A percentile compares a stretch with the other conserved stretches of the same genome.
Conservation (phyloP, 495 filamentous ascomycete genomes). For the Hypomontagnella monticulosa region DNA sequence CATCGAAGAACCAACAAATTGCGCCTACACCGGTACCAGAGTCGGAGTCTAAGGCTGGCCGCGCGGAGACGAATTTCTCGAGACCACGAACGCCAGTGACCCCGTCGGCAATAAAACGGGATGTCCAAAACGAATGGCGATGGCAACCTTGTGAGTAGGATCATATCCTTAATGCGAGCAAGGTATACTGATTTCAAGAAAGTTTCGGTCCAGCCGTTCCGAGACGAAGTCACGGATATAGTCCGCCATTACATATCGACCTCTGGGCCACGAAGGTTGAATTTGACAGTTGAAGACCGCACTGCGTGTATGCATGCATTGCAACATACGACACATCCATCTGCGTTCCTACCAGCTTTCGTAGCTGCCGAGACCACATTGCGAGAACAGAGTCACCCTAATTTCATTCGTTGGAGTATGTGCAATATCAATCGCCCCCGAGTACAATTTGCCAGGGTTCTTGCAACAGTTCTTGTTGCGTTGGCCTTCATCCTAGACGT, state of each 20-base stretch:
- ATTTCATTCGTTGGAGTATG: conserved; percentile 73
- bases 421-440: conserved; percentile 70
- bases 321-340: conserved; percentile 75
- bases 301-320: conserved; percentile 67
- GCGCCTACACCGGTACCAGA: conserved; percentile 4
- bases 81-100: conserved; percentile 30
- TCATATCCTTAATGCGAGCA: background rate
- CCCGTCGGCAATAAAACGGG: conserved; percentile 2
- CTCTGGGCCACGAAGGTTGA: conserved; percentile 66
- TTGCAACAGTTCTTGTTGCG: conserved; percentile 61
- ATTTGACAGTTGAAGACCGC: conserved; percentile 69
- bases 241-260: conserved; percentile 72
- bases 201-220: conserved; percentile 78
- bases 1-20: background rate
- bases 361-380: conserved; percentile 67
- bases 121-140: conserved; percentile 22
- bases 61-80: conserved; percentile 22
- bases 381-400: conserved; percentile 70
- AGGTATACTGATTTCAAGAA: background rate
- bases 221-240: conserved; percentile 70
- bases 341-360: conserved; percentile 66
- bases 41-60: conserved; percentile 8
- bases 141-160: conserved; percentile 50
- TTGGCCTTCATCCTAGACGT: conserved; percentile 62
- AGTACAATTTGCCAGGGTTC: conserved; percentile 64